Base-by-base conservation (phyloP, 345 rosid species). In the Acer saccharum region DNA sequence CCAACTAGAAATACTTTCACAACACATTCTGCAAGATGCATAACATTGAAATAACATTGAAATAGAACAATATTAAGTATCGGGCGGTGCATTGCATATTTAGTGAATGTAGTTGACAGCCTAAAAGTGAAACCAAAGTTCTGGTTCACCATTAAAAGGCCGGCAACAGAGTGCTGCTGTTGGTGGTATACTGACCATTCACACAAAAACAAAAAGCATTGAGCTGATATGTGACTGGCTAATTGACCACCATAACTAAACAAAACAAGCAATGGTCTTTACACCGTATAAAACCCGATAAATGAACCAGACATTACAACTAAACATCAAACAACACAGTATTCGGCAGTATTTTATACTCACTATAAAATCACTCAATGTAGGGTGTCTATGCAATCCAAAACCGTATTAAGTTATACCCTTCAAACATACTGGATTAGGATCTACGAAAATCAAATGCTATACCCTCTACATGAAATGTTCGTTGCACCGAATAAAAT, bases 111-210 rank as follows among this genome's bases (percentile, higher is more conserved):
- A 79, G 78, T 65, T 77, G 71, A 63, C 69, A 58, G 78, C 85
- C 75, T 69, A 77, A 80, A 27, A 68, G 64, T 50, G 79, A 76
- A 78, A 72, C 21, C 68, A 72, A n/a, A n/a, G 8, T 1, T 35
- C 78, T 16, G 76, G 46, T 68, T 83, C 68, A 78, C 64, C 71
- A 71, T 69, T 8, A 60, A 4, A 52, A 80, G 78, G 85, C 82
- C 78, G 82, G 14, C 71, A 83, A 76, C 79, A 72, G 23, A 41
- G 39, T 17, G 73, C 0, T 71, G 41, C 7, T 84, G 17, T 87
- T 52, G 85, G 88, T 81, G 86, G 71, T 81, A 65, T 84, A 85
- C 81, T 83, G 88, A 86, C 84, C 84, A 86, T 83, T 82, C 85
- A 77, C 84, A 84, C 81, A 76, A 76, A 75, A 52, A 35, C 41